Percentiles rank a stretch among this genome's conserved stretches.
phyloP scores from a whole-genome alignment of 2,329 filamentous ascomycete genomes.

The Diaporthe ilicicola region DNA sequence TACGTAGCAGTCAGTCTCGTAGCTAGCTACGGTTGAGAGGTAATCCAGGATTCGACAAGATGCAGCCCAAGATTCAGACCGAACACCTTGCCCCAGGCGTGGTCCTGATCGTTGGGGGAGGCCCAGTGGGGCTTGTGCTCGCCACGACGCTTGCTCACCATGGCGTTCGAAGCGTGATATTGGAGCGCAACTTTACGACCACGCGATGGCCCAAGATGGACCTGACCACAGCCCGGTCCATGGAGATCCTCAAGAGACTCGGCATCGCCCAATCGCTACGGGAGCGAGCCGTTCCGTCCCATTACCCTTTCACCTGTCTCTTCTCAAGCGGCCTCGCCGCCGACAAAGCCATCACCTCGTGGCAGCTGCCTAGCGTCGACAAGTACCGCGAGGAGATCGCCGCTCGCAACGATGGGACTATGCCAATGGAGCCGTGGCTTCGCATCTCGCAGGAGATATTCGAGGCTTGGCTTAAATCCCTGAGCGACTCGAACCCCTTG shows the following conservation, averaged over 20 bases:
- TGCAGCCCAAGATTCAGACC: no score
- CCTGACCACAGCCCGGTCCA: constrained; percentile 44
- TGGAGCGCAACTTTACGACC: constrained; percentile 1
- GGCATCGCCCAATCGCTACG: constrained; percentile 41
- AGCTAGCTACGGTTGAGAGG: no score
- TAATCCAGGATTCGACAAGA: no score
- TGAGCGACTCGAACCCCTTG: constrained; percentile 35
- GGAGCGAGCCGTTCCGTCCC: constrained; percentile 31
- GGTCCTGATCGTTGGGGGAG: neutral
- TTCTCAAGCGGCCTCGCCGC: constrained; percentile 35
- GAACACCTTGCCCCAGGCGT: no score
- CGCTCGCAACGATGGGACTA: constrained; percentile 43
- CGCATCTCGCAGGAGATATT: constrained; percentile 45
- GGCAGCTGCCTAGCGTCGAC: constrained; percentile 32
- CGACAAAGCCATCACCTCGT: constrained; percentile 32
- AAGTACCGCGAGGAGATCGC: constrained; percentile 37
- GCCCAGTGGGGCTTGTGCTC: neutral
- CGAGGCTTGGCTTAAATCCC: constrained; percentile 44
- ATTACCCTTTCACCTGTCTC: constrained; percentile 33
- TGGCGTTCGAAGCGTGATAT: neutral
- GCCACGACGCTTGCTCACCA: neutral
- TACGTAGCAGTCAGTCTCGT: no score
- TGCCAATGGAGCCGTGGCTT: constrained; percentile 43
- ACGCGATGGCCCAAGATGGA: constrained; percentile 49
- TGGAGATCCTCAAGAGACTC: constrained; percentile 45